phyloP scores from a whole-genome alignment of 2,329 filamentous ascomycete genomes.

The Zopfia rhizophila region DNA sequence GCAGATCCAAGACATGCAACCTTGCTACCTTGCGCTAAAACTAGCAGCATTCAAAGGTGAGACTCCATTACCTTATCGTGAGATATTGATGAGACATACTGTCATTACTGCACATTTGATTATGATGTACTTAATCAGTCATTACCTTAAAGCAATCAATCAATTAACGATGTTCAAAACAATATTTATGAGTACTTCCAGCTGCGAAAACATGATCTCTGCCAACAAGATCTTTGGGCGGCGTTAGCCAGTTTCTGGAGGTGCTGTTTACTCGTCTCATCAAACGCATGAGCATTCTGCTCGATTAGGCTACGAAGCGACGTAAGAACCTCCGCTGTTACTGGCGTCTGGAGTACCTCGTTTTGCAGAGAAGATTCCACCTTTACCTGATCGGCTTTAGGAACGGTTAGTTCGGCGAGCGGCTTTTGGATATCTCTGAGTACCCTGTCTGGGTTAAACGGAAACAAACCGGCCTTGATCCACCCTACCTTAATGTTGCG shows the following conservation, averaged over 20 bases:
- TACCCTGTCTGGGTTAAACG: slow-evolving; percentile 39
- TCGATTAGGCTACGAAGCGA: slow-evolving; percentile 27
- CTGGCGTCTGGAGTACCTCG: slow-evolving; percentile 33
- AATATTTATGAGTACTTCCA: no score
- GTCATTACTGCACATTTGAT: no score
- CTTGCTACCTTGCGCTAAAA: no score
- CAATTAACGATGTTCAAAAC: no score
- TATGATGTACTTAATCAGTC: no score
- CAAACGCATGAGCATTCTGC: slow-evolving; percentile 16
- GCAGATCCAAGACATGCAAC: no score
- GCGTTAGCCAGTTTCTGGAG: slow-evolving; percentile 32
- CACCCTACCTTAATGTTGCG: slow-evolving; percentile 43
- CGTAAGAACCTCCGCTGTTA: slow-evolving; percentile 25
- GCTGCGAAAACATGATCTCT: no score
- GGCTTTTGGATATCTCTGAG: slow-evolving; percentile 37
- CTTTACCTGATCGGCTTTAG: slow-evolving; percentile 18
- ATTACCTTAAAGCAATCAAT: no score
- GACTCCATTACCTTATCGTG: no score
- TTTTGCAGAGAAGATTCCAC: slow-evolving; percentile 18
- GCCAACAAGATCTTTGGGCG: slow-evolving; percentile 32
- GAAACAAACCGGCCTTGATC: slow-evolving; percentile 33
- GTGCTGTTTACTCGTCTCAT: slow-evolving; percentile 20
- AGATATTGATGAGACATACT: no score
- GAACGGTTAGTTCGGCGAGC: slow-evolving; percentile 24
- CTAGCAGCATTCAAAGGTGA: no score